These are phyloP conservation scores for Carallia brachiata DNA, from an alignment of 345 rosid genomes.

Conservation along the genomic window DNA sequence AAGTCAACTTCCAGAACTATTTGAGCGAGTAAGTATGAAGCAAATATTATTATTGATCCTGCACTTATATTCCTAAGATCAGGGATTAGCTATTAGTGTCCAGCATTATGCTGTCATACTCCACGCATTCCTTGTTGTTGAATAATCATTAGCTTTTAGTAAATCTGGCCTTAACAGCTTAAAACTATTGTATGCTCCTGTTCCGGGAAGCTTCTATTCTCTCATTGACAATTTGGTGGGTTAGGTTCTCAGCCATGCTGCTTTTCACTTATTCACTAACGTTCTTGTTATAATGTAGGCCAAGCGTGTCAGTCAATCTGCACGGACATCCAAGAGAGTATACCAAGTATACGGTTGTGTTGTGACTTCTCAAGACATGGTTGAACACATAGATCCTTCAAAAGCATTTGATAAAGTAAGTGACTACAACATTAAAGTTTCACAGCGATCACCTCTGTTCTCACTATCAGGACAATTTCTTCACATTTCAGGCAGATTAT, in stretches of 20 bases:
- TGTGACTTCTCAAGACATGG: conserved; percentile 78
- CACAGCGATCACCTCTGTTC: no score
- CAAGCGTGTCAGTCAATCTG: conserved; percentile 29
- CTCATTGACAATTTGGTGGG: no score
- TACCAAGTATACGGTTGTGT: conserved; percentile 85
- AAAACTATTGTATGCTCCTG: not conserved
- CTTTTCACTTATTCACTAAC: not conserved
- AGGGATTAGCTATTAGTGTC: no score
- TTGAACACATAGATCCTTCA: conserved; percentile 64
- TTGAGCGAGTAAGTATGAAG: conserved; percentile 43
- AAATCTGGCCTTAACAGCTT: no score
- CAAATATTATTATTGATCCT: not conserved
- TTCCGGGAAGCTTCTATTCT: not conserved
- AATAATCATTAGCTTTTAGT: no score
- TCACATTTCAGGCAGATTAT: conserved; percentile 65
- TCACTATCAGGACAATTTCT: no score
- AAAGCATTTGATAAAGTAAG: conserved; percentile 73
- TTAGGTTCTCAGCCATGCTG: not conserved
- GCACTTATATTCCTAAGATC: no score
- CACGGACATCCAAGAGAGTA: conserved; percentile 53
- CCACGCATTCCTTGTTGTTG: no score
- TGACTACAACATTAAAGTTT: conserved; percentile 6
- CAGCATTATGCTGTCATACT: not conserved
- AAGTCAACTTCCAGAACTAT: conserved; percentile 68
- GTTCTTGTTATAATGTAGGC: conserved; percentile 36